phyloP scores from a whole-genome alignment of 768 basidiomycete species.

The Tricholomella constricta region DNA sequence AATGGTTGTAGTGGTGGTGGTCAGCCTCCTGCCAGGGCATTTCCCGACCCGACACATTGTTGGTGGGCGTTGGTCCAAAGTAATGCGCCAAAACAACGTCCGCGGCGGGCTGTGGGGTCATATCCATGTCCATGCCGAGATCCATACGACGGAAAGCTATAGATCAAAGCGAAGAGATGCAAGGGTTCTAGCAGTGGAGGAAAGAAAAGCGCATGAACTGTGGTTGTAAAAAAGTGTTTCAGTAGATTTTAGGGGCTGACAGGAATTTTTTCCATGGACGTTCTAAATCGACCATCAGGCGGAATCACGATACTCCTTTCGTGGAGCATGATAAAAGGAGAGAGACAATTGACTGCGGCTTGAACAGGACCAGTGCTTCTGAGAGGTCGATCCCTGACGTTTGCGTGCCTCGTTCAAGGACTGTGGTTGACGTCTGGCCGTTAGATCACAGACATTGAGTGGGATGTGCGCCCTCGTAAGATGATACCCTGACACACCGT shows the following conservation, averaged over 20 bases:
- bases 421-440: too few relatives aligned
- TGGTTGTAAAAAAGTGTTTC: slow-evolving; percentile 13
- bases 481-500: too few relatives aligned
- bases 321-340: not conserved
- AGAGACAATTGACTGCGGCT: not conserved
- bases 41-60: not conserved
- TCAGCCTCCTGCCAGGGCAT: slow-evolving; percentile 18
- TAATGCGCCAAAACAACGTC: slow-evolving; percentile 13
- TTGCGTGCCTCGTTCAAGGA: too few relatives aligned
- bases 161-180: not conserved
- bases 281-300: slow-evolving; percentile 7
- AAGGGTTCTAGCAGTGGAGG: not conserved
- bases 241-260: slow-evolving; percentile 16
- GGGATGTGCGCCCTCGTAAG: too few relatives aligned
- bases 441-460: too few relatives aligned
- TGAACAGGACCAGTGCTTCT: not conserved
- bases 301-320: slow-evolving; percentile 1
- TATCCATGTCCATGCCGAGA: slow-evolving; percentile 13
- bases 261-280: slow-evolving; percentile 4
- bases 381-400: not conserved
- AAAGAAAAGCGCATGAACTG: slow-evolving; percentile 7
- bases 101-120: slow-evolving; percentile 12
- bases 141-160: slow-evolving; percentile 9
- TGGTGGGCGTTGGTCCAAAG: not conserved
- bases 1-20: slow-evolving; percentile 4